A percentile compares a stretch with the other conserved stretches of the same genome.
phyloP scores from a whole-genome alignment of 495 filamentous ascomycete genomes.

The Talaromyces thailandensis region DNA sequence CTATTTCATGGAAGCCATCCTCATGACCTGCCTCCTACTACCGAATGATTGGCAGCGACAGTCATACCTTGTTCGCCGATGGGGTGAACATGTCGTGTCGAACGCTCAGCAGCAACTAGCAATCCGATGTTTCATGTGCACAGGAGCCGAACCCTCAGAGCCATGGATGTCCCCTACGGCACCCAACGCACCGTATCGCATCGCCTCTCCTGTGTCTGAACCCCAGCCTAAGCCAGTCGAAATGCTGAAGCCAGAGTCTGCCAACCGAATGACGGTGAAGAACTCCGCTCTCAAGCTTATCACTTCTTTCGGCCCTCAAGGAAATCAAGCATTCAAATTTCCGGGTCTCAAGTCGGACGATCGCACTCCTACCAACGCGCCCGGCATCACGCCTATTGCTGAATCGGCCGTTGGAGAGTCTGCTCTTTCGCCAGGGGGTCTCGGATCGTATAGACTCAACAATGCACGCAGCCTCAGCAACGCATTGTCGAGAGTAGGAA shows the following conservation, averaged over 20 bases:
- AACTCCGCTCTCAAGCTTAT: constrained; percentile 86
- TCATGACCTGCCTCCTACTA: constrained; percentile 67
- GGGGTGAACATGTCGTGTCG: constrained; percentile 87
- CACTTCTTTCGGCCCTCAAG: constrained; percentile 66
- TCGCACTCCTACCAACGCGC: constrained; percentile 65
- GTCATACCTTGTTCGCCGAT: constrained; percentile 78
- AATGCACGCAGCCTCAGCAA: constrained; percentile 48
- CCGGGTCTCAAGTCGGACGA: constrained; percentile 59
- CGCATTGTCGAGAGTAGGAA: constrained; percentile 62
- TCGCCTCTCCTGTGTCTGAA: constrained; percentile 37
- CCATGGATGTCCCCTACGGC: constrained; percentile 80
- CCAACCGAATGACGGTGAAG: constrained; percentile 47
- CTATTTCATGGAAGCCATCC: constrained; percentile 81
- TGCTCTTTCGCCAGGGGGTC: constrained; percentile 66
- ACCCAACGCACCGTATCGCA: constrained; percentile 45
- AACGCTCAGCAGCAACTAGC: constrained; percentile 83
- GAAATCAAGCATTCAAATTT: constrained; percentile 54
- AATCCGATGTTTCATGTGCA: constrained; percentile 85
- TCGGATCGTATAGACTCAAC: constrained; percentile 59
- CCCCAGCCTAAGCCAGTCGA: constrained; percentile 24
- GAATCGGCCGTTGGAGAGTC: constrained; percentile 85
- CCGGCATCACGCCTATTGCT: constrained; percentile 79
- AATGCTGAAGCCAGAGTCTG: constrained; percentile 16
- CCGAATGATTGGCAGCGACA: constrained; percentile 82
- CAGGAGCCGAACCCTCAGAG: constrained; percentile 64